These are phyloP conservation scores for Phyllosticta capitalensis DNA, from an alignment of 2,329 filamentous ascomycete genomes.

Conservation along the genomic window DNA sequence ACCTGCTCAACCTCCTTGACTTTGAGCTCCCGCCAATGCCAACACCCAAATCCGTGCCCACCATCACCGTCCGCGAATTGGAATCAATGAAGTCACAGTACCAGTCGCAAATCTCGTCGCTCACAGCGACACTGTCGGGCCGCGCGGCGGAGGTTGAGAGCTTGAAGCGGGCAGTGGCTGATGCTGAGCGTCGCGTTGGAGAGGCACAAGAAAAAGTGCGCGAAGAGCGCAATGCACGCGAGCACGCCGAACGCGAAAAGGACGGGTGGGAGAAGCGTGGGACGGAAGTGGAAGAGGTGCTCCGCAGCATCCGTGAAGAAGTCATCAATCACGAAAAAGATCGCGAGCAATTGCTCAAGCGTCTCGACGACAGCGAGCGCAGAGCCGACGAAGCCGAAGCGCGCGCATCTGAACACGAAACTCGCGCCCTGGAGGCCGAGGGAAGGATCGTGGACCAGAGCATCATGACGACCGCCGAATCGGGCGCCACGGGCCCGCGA, in stretches of 20 bases:
- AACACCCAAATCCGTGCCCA: conserved; percentile 83
- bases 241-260: conserved; percentile 65
- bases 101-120: conserved; percentile 85
- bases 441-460: conserved; percentile 56
- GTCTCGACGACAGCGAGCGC: conserved; percentile 65
- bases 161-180: conserved; percentile 75
- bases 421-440: conserved; percentile 40
- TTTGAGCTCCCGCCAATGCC: conserved; percentile 91
- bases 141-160: conserved; percentile 87
- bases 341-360: conserved; percentile 65
- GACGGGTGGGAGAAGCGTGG: conserved; percentile 76
- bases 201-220: conserved; percentile 75
- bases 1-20: conserved; percentile 65
- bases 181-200: conserved; percentile 86
- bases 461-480: conserved; percentile 46
- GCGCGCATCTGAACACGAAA: conserved; percentile 60
- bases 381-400: conserved; percentile 65
- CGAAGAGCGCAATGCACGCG: conserved; percentile 62
- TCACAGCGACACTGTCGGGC: conserved; percentile 82
- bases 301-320: conserved; percentile 73
- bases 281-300: conserved; percentile 73
- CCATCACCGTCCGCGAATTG: conserved; percentile 82
- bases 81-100: conserved; percentile 88
- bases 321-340: conserved; percentile 71
- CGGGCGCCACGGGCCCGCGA: conserved; percentile 19